Evolutionary conservation across 192 early-diverging fungal genomes (phyloP).

Genomic region (Entomortierella chlamydospora): DNA sequence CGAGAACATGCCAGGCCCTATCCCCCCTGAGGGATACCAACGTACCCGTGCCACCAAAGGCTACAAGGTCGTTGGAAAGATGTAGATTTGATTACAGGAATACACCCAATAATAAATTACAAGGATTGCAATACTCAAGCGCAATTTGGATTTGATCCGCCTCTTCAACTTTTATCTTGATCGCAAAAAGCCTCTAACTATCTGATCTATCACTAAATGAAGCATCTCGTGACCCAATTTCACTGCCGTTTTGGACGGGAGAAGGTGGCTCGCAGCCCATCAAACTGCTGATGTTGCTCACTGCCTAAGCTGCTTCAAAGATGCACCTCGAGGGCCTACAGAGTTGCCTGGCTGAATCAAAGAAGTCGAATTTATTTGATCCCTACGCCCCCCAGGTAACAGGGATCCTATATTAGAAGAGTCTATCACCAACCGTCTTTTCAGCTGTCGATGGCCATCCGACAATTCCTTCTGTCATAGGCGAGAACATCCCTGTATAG

Average conservation of each 20-base stretch:
- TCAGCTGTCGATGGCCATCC: background rate
- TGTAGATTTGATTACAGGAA: background rate
- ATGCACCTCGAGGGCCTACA: no score
- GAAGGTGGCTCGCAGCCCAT: no score
- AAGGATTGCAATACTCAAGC: no score
- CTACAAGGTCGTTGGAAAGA: slow-evolving; percentile 52
- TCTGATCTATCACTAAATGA: no score
- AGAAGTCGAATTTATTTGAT: background rate
- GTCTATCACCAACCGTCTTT: background rate
- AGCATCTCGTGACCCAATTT: no score
- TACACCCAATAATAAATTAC: no score
- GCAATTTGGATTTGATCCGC: no score
- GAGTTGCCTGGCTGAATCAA: background rate
- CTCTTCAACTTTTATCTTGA: no score
- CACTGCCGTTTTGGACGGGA: no score
- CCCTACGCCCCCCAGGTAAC: background rate
- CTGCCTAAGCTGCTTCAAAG: background rate
- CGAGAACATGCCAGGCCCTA: slow-evolving; percentile 44
- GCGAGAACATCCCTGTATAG: background rate
- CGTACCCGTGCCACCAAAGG: slow-evolving; percentile 50
- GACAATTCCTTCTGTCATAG: background rate
- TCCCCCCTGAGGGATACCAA: slow-evolving; percentile 44
- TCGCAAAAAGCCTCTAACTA: no score
- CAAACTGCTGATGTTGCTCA: no score
- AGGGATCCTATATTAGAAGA: background rate